Conservation (phyloP, 2,329 filamentous ascomycete genomes). For the Penicillium hesseltinei region DNA sequence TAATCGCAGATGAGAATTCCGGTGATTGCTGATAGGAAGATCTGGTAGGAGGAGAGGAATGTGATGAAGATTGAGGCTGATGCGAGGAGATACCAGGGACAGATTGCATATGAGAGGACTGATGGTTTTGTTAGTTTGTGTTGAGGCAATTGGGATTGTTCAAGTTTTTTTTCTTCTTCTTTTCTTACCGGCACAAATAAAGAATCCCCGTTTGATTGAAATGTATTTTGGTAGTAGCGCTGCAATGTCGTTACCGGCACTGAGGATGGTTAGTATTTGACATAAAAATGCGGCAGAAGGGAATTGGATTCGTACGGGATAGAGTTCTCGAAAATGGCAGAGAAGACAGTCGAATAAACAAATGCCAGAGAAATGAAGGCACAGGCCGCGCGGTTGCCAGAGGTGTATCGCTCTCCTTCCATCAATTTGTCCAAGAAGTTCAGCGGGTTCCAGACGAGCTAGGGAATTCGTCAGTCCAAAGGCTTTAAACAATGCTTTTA, state of each 20-base stretch:
- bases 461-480: not conserved
- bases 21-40: constrained; percentile 41
- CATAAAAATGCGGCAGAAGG: no score
- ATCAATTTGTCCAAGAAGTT: constrained; percentile 37
- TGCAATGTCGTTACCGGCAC: constrained; percentile 41
- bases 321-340: constrained; percentile 46
- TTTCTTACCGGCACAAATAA: constrained; percentile 32
- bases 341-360: constrained; percentile 46
- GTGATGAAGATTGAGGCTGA: constrained; percentile 40
- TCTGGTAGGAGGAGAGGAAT: constrained; percentile 45
- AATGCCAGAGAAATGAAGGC: constrained; percentile 46
- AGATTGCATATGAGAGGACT: constrained; percentile 36
- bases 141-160: not conserved
- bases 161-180: not conserved
- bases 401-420: constrained; percentile 35
- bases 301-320: constrained; percentile 25
- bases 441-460: constrained; percentile 40
- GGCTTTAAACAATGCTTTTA: no score
- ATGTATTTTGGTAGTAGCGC: constrained; percentile 43
- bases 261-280: not conserved
- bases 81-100: constrained; percentile 41
- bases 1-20: constrained; percentile 47
- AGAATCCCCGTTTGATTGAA: constrained; percentile 41
- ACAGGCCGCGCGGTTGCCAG: constrained; percentile 38
- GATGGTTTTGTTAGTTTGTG: not conserved